A percentile compares a stretch with the other conserved stretches of the same genome.
phyloP scores from a whole-genome alignment of 306 rosid species.

The Acmispon strigosus region DNA sequence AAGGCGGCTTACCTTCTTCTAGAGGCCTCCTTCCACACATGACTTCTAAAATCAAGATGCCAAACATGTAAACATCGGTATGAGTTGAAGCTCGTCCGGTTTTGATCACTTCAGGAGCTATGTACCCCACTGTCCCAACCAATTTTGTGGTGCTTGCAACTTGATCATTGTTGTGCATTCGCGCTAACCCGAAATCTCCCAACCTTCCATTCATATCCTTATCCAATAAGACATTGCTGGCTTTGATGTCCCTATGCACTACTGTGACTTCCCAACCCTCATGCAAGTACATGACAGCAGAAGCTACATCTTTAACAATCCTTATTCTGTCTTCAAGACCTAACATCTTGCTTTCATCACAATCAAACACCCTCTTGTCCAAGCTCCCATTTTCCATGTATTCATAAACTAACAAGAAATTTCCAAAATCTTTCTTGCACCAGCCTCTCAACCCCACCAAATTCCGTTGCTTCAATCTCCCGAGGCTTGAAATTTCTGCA shows the following conservation, averaged over 20 bases:
- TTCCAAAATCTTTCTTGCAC: conserved; percentile 67
- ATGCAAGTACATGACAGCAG: conserved; percentile 65
- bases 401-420: conserved; percentile 64
- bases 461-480: conserved; percentile 71
- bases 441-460: conserved; percentile 77
- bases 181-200: conserved; percentile 82
- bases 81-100: conserved; percentile 64
- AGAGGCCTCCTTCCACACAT: conserved; percentile 85
- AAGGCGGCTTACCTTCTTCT: conserved; percentile 56
- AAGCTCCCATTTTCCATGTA: conserved; percentile 88
- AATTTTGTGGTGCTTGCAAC: conserved; percentile 59
- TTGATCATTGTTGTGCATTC: conserved; percentile 59
- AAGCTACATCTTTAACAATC: conserved; percentile 69
- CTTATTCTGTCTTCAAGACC: conserved; percentile 42
- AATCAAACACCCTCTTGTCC: conserved; percentile 57
- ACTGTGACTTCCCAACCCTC: conserved; percentile 86
- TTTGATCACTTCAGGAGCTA: conserved; percentile 68
- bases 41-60: conserved; percentile 67
- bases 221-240: conserved; percentile 77
- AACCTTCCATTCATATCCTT: conserved; percentile 74
- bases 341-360: conserved; percentile 41
- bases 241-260: conserved; percentile 82
- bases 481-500: conserved; percentile 80
- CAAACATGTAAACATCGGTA: conserved; percentile 74
- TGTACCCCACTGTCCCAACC: conserved; percentile 76